Evolutionary conservation across 164 flowering plant species (phyloP).

Genomic region (Sextonia rubra): DNA sequence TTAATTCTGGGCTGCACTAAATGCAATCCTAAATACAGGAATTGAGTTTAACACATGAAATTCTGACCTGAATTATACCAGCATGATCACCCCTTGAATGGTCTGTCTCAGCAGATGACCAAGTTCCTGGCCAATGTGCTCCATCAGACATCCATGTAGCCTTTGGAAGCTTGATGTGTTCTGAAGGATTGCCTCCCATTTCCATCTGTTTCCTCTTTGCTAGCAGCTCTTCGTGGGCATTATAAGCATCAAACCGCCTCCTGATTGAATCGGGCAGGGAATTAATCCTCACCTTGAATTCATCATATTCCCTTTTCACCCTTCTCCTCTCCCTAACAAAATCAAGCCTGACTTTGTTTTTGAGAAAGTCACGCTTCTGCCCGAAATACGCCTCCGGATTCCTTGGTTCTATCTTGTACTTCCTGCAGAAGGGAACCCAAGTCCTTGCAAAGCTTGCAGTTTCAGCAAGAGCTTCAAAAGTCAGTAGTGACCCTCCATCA

Average conservation of each 20-base stretch:
- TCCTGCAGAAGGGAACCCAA: slow-evolving; percentile 92
- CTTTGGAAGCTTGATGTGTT: slow-evolving; percentile 52
- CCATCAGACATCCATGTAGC: slow-evolving; percentile 99
- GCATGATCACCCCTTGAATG: slow-evolving; percentile 91
- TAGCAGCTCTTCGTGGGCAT: slow-evolving; percentile 66
- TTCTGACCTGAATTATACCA: slow-evolving; percentile 77
- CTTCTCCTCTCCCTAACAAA: slow-evolving; percentile 81
- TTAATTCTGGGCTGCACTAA: no score
- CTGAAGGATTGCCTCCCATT: slow-evolving; percentile 43
- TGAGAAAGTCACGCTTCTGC: slow-evolving; percentile 69
- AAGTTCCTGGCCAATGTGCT: slow-evolving; percentile 87
- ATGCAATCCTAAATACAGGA: neutral
- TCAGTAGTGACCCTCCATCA: slow-evolving; percentile 82
- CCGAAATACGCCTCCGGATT: slow-evolving; percentile 83
- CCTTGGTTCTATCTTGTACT: slow-evolving; percentile 74
- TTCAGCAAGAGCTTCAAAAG: slow-evolving; percentile 89
- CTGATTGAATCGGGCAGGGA: slow-evolving; percentile 82
- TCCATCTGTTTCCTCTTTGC: slow-evolving; percentile 67
- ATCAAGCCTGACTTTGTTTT: slow-evolving; percentile 76
- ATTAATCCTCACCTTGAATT: slow-evolving; percentile 88
- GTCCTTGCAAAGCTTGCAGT: slow-evolving; percentile 78
- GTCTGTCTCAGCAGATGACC: slow-evolving; percentile 60
- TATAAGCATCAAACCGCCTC: slow-evolving; percentile 83
- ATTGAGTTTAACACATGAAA: neutral
- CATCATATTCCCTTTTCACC: slow-evolving; percentile 91